These are phyloP conservation scores for Blastocystis sp. DNA, from an alignment of 352 stramenopile species.

Conservation along the genomic window DNA sequence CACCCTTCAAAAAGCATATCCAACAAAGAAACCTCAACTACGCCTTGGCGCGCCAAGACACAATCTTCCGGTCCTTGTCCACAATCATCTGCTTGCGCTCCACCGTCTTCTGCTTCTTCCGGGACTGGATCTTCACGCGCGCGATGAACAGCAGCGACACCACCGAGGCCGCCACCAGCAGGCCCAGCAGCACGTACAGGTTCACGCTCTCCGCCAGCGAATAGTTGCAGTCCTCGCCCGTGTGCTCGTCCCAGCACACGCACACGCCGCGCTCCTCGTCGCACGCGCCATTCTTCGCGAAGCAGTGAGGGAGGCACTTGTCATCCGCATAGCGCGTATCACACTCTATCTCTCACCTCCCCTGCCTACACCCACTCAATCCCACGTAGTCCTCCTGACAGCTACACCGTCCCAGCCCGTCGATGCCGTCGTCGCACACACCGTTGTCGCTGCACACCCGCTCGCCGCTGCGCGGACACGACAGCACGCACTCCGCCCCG, in stretches of 20 bases:
- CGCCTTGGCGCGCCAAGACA: slow-evolving; percentile 23
- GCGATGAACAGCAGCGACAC: slow-evolving; percentile 42
- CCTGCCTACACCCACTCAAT: background rate
- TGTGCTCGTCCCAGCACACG: slow-evolving; percentile 37
- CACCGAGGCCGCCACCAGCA: slow-evolving; percentile 30
- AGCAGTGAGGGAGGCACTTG: slow-evolving; percentile 30
- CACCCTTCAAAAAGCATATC: background rate
- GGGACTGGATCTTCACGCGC: background rate
- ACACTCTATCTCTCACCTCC: slow-evolving; percentile 25
- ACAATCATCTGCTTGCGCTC: slow-evolving; percentile 32
- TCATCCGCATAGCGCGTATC: slow-evolving; percentile 33
- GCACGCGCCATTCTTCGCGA: slow-evolving; percentile 24
- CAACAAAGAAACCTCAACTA: background rate
- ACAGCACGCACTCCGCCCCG: background rate
- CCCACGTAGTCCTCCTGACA: slow-evolving; percentile 49
- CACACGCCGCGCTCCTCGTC: slow-evolving; percentile 48
- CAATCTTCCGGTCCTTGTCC: background rate
- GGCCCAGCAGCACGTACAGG: slow-evolving; percentile 14
- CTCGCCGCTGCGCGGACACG: background rate
- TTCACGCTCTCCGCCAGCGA: slow-evolving; percentile 14
- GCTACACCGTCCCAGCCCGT: slow-evolving; percentile 41
- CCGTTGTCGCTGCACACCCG: slow-evolving; percentile 14
- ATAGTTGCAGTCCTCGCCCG: slow-evolving; percentile 45
- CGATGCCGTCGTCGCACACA: slow-evolving; percentile 60
- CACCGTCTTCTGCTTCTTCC: slow-evolving; percentile 12